Conservation (phyloP, 345 rosid species). For the Eucalyptus victrix region DNA sequence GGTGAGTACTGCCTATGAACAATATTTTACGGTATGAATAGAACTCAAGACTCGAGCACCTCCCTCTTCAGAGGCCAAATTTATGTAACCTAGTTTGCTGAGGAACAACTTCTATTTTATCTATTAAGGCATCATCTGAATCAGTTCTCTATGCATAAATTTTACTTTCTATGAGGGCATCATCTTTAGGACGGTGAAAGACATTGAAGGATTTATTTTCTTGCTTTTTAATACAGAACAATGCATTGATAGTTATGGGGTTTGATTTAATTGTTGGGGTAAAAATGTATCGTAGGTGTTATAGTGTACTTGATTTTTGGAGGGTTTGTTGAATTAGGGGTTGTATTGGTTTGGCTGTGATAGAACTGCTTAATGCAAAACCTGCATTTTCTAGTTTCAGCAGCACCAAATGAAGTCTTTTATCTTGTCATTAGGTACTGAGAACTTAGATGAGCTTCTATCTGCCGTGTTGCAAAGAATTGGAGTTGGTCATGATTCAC, state of each 20-base stretch:
- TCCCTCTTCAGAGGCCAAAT: not conserved
- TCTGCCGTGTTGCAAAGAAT: conserved; percentile 61
- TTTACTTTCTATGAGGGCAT: not conserved
- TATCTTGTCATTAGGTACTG: conserved; percentile 18
- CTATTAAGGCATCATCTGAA: not conserved
- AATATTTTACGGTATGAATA: not conserved
- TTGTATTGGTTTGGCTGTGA: not conserved
- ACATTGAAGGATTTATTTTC: not conserved
- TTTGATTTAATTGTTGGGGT: not conserved
- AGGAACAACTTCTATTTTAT: not conserved
- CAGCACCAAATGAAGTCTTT: not conserved
- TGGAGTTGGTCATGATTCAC: conserved; percentile 23
- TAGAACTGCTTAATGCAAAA: not conserved
- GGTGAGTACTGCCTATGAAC: conserved; percentile 21
- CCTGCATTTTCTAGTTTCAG: not conserved
- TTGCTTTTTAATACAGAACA: not conserved
- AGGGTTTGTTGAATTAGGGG: not conserved
- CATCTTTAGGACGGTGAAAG: not conserved
- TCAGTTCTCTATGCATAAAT: not conserved
- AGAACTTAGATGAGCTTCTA: conserved; percentile 65
- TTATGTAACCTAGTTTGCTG: not conserved
- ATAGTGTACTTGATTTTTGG: not conserved
- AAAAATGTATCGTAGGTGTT: not conserved
- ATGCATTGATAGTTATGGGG: not conserved
- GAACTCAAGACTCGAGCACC: not conserved